Base-by-base conservation (phyloP, 768 basidiomycete species). In the Russula dissimulans region DNA sequence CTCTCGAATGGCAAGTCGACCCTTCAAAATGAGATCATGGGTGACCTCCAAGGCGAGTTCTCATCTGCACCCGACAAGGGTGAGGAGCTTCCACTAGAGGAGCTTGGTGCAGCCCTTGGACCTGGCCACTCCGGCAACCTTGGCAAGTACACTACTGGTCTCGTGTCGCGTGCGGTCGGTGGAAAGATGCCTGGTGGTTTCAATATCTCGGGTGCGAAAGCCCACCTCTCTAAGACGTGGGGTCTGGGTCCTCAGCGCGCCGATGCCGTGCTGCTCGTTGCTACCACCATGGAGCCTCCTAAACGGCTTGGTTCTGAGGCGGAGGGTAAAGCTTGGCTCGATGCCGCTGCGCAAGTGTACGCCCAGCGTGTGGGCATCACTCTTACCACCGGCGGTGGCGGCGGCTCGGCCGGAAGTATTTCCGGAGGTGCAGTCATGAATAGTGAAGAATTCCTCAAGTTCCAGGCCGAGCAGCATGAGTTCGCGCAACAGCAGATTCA, bases 171-270 rank as follows among this genome's bases (percentile, higher is more conserved):
- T 58, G 80, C 97, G 70, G 80, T 97, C 54, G 91, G 94, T 59
- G 85, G 86, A 49, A 99, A 99, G 77, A 95, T 99, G 91, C 97
- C 97, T 36, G 97, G 97, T 71, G 95, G 95, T 39, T 99, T 99
- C 83, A 97, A 97, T 67, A 78, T 87, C 18, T 91, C 95, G 7
- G 82, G 91, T 11, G 93, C 95, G 72, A 95, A 97, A 74, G 75
- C 82, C 0, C 81, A 99, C 71, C 80, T 99, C 32, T 81, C 85
- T 41, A 98, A 97, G 79, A 82, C 82, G 31, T 98, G 95, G 94
- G 97, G 97, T 50, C 77, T 98, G n/a, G 97, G 95, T 32, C 77
- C 95, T 4, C 80, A 81, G 15, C 93, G 95, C 53, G 83, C 90
- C 8, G 97, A 98, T 66, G 90, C 82, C 18, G 92, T 95, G 11